Conservation (phyloP, 2,329 filamentous ascomycete genomes). For the Fusarium denticulatum region DNA sequence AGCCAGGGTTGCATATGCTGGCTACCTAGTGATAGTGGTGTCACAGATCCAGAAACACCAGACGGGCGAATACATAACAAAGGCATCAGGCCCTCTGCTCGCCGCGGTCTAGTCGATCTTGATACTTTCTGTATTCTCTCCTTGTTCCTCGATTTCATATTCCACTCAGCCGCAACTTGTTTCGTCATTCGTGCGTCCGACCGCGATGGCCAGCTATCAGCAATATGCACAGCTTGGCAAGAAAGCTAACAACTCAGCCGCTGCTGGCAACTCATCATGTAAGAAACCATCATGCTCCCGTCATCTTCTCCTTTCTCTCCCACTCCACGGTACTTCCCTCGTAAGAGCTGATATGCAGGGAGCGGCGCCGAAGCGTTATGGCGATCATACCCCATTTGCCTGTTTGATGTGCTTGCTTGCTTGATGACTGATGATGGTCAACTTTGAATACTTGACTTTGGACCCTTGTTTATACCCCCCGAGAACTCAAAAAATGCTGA, state of each 20-base stretch:
- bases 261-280: conserved; percentile 27
- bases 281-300: conserved; percentile 25
- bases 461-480: not conserved
- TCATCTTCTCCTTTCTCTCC: conserved; percentile 11
- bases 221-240: conserved; percentile 43
- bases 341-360: conserved; percentile 42
- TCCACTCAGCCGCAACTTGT: conserved; percentile 8
- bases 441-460: conserved; percentile 8
- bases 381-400: conserved; percentile 12
- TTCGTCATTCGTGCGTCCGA: not conserved
- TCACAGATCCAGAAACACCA: conserved; percentile 19
- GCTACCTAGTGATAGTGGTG: conserved; percentile 29
- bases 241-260: conserved; percentile 37
- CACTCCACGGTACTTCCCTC: conserved; percentile 2
- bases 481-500: conserved; percentile 1
- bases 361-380: conserved; percentile 18
- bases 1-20: conserved; percentile 27
- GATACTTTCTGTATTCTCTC: not conserved
- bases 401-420: conserved; percentile 20
- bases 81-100: conserved; percentile 4
- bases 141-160: not conserved
- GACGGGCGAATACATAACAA: conserved; percentile 34
- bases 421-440: conserved; percentile 31
- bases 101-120: not conserved
- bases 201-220: conserved; percentile 44